These are phyloP conservation scores for Talaromyces islandicus DNA, from an alignment of 2,329 filamentous ascomycete genomes.

Conservation along the genomic window DNA sequence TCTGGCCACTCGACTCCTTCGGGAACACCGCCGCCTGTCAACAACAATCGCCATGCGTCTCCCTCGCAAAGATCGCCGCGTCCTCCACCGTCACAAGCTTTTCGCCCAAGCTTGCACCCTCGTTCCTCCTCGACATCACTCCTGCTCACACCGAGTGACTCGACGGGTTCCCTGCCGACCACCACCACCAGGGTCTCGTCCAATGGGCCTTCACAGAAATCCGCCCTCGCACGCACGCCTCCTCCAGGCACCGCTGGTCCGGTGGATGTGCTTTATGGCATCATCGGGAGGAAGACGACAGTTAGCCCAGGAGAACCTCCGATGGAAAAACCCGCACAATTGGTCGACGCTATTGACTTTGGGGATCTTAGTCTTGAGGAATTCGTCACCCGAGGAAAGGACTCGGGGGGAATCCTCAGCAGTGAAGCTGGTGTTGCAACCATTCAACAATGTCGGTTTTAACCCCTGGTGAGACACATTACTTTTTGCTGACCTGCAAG, in stretches of 20 bases:
- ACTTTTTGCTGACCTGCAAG: constrained; percentile 12
- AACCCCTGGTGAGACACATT: background rate
- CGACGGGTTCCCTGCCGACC: constrained; percentile 67
- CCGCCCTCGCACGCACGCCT: constrained; percentile 40
- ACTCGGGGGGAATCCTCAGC: constrained; percentile 19
- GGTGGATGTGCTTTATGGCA: constrained; percentile 59
- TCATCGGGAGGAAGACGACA: constrained; percentile 43
- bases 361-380: constrained; percentile 68
- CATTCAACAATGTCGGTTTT: constrained; percentile 62
- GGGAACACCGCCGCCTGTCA: constrained; percentile 53
- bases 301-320: constrained; percentile 11
- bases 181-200: constrained; percentile 52
- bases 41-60: constrained; percentile 64
- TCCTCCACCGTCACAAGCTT: constrained; percentile 62
- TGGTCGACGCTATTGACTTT: constrained; percentile 71
- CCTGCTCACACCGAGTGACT: constrained; percentile 65
- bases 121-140: constrained; percentile 74
- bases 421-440: constrained; percentile 50
- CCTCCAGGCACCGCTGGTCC: constrained; percentile 61
- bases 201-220: constrained; percentile 66
- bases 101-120: constrained; percentile 62
- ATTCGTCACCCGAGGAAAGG: constrained; percentile 46
- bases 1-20: constrained; percentile 63
- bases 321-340: constrained; percentile 31
- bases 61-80: constrained; percentile 61